These are phyloP conservation scores for Backusella tarrabulga DNA, from an alignment of 192 early-diverging fungal species.

Conservation along the genomic window DNA sequence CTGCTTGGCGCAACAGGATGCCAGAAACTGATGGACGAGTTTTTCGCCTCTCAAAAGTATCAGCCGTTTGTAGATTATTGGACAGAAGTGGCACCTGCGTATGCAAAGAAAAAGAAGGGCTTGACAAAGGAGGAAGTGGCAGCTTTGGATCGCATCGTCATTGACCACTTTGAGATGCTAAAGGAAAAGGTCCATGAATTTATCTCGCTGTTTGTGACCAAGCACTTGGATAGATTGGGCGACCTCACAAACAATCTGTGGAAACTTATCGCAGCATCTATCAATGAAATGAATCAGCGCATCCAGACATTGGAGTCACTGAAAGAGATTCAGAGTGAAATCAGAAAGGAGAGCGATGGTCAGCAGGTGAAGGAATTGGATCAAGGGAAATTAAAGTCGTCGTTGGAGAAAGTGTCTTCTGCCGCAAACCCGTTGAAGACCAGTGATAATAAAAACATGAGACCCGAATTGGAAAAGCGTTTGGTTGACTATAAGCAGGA, in stretches of 20 bases:
- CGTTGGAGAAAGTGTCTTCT: background rate
- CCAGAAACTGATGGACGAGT: slow-evolving; percentile 14
- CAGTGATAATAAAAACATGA: background rate
- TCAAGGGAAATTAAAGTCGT: background rate
- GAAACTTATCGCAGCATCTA: background rate
- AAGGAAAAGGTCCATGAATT: background rate
- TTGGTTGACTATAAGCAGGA: background rate
- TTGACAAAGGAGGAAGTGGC: background rate
- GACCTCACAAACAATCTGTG: background rate
- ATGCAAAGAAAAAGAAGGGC: slow-evolving; percentile 4
- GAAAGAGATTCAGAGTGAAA: background rate
- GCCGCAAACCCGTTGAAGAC: background rate
- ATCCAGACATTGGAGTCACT: background rate
- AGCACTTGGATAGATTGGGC: background rate
- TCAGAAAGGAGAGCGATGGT: background rate
- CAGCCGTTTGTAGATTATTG: slow-evolving; percentile 54
- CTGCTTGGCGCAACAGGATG: slow-evolving; percentile 31
- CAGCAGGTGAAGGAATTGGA: background rate
- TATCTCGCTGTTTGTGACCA: background rate
- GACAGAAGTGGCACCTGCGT: background rate
- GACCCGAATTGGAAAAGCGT: background rate
- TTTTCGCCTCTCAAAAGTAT: slow-evolving; percentile 16
- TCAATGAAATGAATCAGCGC: background rate
- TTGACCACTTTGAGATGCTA: background rate
- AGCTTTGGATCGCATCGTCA: background rate